These are phyloP conservation scores for Globisporangium radiosum DNA, from an alignment of 352 stramenopile species.

Conservation along the genomic window DNA sequence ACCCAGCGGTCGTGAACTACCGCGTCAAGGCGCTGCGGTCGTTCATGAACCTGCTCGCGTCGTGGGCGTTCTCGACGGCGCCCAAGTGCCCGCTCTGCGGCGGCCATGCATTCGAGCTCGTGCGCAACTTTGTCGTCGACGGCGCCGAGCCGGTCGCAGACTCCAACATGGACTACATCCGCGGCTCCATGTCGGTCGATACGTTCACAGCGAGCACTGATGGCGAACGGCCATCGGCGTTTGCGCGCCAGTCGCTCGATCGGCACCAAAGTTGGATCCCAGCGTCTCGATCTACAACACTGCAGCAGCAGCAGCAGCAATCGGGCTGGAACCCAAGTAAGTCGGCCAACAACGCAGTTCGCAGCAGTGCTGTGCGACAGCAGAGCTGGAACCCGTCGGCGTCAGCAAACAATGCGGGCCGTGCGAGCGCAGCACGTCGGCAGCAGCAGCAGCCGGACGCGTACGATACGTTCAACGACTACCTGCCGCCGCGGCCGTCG, in stretches of 20 bases:
- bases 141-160: conserved; percentile 39
- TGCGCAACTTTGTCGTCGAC: conserved; percentile 76
- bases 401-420: neutral
- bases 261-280: conserved; percentile 53
- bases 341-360: neutral
- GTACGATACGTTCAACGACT: conserved; percentile 78
- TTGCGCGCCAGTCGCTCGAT: conserved; percentile 18
- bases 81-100: conserved; percentile 82
- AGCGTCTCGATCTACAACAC: conserved; percentile 23
- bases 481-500: conserved; percentile 43
- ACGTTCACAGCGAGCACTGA: conserved; percentile 31
- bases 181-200: conserved; percentile 51
- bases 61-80: conserved; percentile 75
- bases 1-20: conserved; percentile 78
- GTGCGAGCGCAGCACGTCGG: neutral
- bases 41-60: conserved; percentile 79
- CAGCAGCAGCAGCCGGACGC: conserved; percentile 18
- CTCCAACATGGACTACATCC: conserved; percentile 62
- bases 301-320: conserved; percentile 10
- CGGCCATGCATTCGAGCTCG: conserved; percentile 72
- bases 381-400: conserved; percentile 3
- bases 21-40: conserved; percentile 74
- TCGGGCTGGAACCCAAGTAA: neutral
- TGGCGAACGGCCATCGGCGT: conserved; percentile 15
- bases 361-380: neutral